Evolutionary conservation across 2,329 filamentous ascomycete genomes (phyloP).

Genomic region (Arthrobotrys musiformis): DNA sequence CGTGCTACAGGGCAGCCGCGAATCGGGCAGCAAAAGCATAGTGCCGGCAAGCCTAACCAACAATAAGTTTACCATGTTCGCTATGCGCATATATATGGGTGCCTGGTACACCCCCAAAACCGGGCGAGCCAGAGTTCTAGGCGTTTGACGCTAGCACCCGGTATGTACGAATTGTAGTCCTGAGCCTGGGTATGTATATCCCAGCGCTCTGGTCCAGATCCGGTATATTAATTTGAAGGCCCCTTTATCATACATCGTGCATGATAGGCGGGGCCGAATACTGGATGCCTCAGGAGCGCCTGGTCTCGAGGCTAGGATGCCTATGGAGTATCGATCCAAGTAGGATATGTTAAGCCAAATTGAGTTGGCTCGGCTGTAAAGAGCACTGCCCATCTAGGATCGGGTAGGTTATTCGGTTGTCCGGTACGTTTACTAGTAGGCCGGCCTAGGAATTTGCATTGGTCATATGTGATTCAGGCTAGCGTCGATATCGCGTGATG

Average conservation of each 20-base stretch:
- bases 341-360: not conserved
- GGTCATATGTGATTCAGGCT: not conserved
- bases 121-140: not conserved
- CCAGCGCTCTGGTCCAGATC: not conserved
- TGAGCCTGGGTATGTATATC: not conserved
- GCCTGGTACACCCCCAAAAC: not conserved
- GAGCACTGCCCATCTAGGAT: constrained; percentile 2
- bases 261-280: not conserved
- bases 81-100: not conserved
- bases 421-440: not conserved
- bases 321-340: not conserved
- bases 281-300: not conserved
- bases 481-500: too few species aligned
- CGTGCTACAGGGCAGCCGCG: constrained; percentile 20
- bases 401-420: not conserved
- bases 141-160: not conserved
- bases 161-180: not conserved
- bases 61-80: not conserved
- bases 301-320: too few species aligned
- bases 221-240: not conserved
- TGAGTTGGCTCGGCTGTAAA: not conserved
- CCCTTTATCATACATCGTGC: not conserved
- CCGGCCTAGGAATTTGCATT: not conserved
- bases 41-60: not conserved
- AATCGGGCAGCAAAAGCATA: not conserved